Evolutionary conservation across 1,284 basidiomycete species (phyloP).

Genomic region (Serendipita sp.): DNA sequence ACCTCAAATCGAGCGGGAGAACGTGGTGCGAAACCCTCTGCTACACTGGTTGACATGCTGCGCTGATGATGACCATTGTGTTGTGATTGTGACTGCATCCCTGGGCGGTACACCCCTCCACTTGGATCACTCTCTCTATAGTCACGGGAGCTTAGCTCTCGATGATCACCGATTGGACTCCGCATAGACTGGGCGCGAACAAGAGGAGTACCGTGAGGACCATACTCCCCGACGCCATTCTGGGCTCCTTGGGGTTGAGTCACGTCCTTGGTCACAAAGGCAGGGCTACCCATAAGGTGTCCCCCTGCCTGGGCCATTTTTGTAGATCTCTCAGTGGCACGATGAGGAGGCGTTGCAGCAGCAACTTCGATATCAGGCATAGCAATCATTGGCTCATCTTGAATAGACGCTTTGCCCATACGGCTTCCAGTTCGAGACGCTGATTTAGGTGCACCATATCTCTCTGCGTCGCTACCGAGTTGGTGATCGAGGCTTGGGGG

Average conservation of each 20-base stretch:
- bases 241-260: not conserved
- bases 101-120: not conserved
- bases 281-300: not conserved
- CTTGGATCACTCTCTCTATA: not conserved
- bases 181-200: not conserved
- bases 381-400: not conserved
- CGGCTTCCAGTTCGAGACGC: not conserved
- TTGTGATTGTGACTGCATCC: not conserved
- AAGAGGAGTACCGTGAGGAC: not conserved
- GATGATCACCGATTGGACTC: not conserved
- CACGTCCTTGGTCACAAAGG: constrained; percentile 1
- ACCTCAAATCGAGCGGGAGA: not conserved
- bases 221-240: not conserved
- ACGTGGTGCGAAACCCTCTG: not conserved
- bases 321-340: not conserved
- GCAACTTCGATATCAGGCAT: not conserved
- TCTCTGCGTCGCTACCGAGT: not conserved
- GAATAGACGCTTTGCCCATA: not conserved
- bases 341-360: not conserved
- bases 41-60: not conserved
- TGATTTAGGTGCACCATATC: not conserved
- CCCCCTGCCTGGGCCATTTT: constrained; percentile 1
- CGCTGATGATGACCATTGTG: not conserved
- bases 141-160: not conserved
- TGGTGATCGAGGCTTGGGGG: not conserved